Evolutionary conservation across 164 flowering plant genomes (phyloP).

Genomic region (Berberis thunbergii): DNA sequence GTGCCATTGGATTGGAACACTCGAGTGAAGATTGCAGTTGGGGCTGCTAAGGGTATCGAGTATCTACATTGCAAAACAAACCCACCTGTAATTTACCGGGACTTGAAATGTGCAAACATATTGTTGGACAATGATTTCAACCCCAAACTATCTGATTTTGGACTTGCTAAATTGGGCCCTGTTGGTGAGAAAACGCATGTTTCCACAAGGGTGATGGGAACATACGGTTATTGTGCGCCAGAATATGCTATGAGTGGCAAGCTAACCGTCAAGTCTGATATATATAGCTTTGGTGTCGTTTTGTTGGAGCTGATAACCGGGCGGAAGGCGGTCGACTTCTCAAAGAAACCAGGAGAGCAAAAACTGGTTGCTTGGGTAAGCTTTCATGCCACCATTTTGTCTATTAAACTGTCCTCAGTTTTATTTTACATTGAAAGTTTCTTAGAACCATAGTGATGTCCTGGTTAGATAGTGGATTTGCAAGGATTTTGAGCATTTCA

Average conservation of each 20-base stretch:
- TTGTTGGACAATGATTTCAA: constrained; percentile 62
- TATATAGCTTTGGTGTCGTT: constrained; percentile 66
- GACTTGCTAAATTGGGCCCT: constrained; percentile 82
- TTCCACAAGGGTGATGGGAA: constrained; percentile 16
- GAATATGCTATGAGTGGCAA: constrained; percentile 18
- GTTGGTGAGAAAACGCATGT: constrained; percentile 48
- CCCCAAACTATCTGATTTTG: constrained; percentile 80
- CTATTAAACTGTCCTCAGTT: background rate
- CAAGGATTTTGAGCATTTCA: too few relatives aligned
- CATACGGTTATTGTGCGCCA: constrained; percentile 16
- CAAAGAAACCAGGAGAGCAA: constrained; percentile 48
- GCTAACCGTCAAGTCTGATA: constrained; percentile 12
- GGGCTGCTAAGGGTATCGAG: constrained; percentile 77
- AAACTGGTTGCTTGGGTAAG: constrained; percentile 72
- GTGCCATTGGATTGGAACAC: constrained; percentile 57
- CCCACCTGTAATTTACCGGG: constrained; percentile 41
- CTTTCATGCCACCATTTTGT: background rate
- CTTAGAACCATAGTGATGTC: background rate
- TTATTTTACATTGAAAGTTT: background rate
- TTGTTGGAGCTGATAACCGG: constrained; percentile 77
- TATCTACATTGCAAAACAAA: constrained; percentile 66
- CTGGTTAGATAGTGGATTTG: too few relatives aligned
- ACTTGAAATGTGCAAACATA: constrained; percentile 78
- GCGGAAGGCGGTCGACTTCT: constrained; percentile 53
- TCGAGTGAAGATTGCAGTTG: constrained; percentile 64